Percentiles rank a stretch among this genome's conserved stretches.
Conservation (phyloP, 331 rosid species). For the Quercus lobata region DNA sequence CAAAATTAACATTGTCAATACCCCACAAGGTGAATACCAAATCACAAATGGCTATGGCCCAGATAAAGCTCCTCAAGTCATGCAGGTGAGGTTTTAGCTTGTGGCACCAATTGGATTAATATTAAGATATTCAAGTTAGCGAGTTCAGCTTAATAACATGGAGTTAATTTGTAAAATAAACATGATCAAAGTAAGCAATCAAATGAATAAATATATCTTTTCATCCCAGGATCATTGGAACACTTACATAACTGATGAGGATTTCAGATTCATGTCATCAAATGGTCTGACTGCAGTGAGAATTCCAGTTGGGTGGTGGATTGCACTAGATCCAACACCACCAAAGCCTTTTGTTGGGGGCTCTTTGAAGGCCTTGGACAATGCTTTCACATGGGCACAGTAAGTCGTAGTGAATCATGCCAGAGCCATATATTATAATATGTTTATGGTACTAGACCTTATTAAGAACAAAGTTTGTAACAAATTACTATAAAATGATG, state of each 20-base stretch:
- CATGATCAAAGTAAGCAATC: neutral
- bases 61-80: conserved; percentile 46
- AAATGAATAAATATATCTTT: neutral
- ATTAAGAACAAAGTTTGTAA: neutral
- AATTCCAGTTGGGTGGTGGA: conserved; percentile 82
- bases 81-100: conserved; percentile 31
- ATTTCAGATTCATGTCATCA: conserved; percentile 60
- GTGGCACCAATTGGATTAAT: neutral
- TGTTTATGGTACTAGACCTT: neutral
- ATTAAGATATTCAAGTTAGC: neutral
- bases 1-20: conserved; percentile 33
- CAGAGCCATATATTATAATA: neutral
- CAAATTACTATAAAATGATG: neutral
- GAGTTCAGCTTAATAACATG: neutral
- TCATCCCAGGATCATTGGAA: conserved; percentile 52
- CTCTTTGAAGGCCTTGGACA: conserved; percentile 49
- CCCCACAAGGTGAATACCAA: conserved; percentile 58
- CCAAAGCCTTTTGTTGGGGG: conserved; percentile 68
- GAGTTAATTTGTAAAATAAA: neutral
- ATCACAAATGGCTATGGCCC: conserved; percentile 70
- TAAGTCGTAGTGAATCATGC: conserved; percentile 15
- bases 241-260: conserved; percentile 53
- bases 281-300: conserved; percentile 60
- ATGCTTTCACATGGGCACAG: conserved; percentile 72
- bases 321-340: conserved; percentile 59